phyloP scores from a whole-genome alignment of 306 rosid species.

The Bauhinia variegata region DNA sequence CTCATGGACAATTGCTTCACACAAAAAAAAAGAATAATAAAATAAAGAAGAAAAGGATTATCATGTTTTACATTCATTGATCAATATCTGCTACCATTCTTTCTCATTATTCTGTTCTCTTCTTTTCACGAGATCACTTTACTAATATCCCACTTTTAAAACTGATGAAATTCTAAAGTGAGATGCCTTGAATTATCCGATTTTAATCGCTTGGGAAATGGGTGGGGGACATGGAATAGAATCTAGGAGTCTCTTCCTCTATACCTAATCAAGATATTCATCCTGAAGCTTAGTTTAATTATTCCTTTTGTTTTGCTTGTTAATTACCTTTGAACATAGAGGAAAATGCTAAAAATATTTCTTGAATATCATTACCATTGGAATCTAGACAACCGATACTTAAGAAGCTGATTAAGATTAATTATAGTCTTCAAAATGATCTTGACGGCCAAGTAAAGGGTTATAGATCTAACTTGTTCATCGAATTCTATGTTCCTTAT shows the following conservation, averaged over 20 bases:
- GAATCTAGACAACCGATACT: background rate
- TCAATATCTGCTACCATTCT: slow-evolving; percentile 34
- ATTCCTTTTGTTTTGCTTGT: slow-evolving; percentile 15
- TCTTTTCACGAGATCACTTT: slow-evolving; percentile 45
- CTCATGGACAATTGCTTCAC: too few species aligned
- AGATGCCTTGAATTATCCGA: slow-evolving; percentile 31
- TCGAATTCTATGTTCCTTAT: slow-evolving; percentile 36
- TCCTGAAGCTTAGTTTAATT: slow-evolving; percentile 17
- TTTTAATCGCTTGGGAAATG: slow-evolving; percentile 26
- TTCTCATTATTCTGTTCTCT: slow-evolving; percentile 45
- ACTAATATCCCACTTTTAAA: slow-evolving; percentile 27
- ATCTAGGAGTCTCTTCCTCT: background rate
- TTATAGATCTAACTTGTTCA: slow-evolving; percentile 18
- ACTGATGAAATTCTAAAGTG: slow-evolving; percentile 12
- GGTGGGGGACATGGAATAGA: background rate
- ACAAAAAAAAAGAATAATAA: background rate
- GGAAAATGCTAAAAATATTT: slow-evolving; percentile 29
- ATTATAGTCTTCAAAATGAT: slow-evolving; percentile 14
- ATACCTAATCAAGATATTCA: slow-evolving; percentile 11
- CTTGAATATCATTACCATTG: background rate
- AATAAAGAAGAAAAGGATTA: slow-evolving; percentile 14
- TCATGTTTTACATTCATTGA: slow-evolving; percentile 29
- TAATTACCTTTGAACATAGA: slow-evolving; percentile 24
- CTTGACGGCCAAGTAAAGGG: slow-evolving; percentile 36
- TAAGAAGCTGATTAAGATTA: slow-evolving; percentile 17